Conservation (phyloP, 495 filamentous ascomycete species). For the Lepraria neglecta region DNA sequence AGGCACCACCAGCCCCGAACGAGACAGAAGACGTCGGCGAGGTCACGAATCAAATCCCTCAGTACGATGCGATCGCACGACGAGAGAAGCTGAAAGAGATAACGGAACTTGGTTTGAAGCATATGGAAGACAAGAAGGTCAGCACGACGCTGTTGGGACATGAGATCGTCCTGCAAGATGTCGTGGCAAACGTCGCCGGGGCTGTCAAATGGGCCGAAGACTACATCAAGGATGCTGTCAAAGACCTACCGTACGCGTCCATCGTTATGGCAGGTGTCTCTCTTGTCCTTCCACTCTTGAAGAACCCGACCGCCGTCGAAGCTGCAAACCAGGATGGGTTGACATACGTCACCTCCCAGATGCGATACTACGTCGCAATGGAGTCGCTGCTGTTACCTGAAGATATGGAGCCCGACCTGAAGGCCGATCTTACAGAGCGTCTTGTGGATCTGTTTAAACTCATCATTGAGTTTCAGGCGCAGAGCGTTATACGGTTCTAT, state of each 20-base stretch:
- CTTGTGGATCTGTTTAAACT: constrained; percentile 26
- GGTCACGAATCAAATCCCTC: too few species aligned
- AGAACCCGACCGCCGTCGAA: constrained; percentile 22
- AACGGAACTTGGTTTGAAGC: too few species aligned
- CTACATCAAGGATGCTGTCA: constrained; percentile 21
- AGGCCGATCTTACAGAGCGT: constrained; percentile 21
- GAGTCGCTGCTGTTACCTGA: constrained; percentile 25
- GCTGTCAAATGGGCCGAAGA: constrained; percentile 15
- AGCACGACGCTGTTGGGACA: constrained; percentile 6
- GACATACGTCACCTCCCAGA: constrained; percentile 27
- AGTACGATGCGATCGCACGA: too few species aligned
- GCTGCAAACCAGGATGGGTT: constrained; percentile 26
- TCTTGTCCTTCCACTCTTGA: constrained; percentile 28
- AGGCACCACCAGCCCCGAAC: too few species aligned
- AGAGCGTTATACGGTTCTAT: constrained; percentile 27
- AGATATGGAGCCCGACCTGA: constrained; percentile 16
- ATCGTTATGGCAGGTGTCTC: constrained; percentile 24
- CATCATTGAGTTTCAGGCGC: constrained; percentile 28
- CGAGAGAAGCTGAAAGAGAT: too few species aligned
- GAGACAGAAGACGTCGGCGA: too few species aligned
- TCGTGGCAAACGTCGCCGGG: constrained; percentile 12
- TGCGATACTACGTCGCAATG: constrained; percentile 27
- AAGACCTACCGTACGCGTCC: constrained; percentile 12
- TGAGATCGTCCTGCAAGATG: constrained; percentile 20
- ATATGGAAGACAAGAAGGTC: too few species aligned